These are phyloP conservation scores for Eucalyptus decipiens DNA, from an alignment of 345 rosid genomes.

Conservation along the genomic window DNA sequence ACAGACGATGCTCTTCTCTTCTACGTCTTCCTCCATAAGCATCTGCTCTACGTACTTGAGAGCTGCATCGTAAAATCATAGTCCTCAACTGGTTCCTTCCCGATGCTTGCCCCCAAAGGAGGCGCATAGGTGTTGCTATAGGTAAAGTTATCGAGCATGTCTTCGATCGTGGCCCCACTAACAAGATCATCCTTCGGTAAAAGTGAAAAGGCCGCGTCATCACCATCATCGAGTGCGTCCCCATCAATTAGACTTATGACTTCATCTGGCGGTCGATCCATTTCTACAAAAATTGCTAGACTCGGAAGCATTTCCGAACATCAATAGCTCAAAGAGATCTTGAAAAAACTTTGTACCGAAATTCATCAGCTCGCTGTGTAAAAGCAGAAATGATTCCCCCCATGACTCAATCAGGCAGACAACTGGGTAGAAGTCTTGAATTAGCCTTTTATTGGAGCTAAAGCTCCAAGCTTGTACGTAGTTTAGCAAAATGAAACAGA, in stretches of 20 bases:
- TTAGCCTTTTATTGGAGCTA: not conserved
- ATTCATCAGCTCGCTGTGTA: not conserved
- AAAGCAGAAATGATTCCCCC: not conserved
- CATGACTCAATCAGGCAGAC: not conserved
- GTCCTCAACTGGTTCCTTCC: constrained; percentile 9
- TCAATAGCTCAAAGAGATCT: not conserved
- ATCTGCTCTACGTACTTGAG: constrained; percentile 35
- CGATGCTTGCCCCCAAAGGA: not conserved
- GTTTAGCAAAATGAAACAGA: not conserved
- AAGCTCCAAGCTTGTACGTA: not conserved
- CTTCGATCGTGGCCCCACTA: not conserved
- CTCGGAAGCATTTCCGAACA: not conserved
- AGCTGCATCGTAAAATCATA: constrained; percentile 40
- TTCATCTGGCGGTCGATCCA: constrained; percentile 18
- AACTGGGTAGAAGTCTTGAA: not conserved
- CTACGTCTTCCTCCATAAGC: constrained; percentile 59
- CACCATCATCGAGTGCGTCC: not conserved
- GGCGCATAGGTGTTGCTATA: not conserved
- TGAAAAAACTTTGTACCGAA: not conserved
- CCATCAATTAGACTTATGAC: constrained; percentile 7
- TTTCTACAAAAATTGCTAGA: not conserved
- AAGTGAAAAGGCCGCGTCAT: not conserved
- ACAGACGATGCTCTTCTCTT: constrained; percentile 34
- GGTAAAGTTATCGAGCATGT: not conserved
- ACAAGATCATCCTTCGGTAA: not conserved